These are phyloP conservation scores for Penicillium ucsense DNA, from an alignment of 495 filamentous ascomycete species.

Conservation along the genomic window DNA sequence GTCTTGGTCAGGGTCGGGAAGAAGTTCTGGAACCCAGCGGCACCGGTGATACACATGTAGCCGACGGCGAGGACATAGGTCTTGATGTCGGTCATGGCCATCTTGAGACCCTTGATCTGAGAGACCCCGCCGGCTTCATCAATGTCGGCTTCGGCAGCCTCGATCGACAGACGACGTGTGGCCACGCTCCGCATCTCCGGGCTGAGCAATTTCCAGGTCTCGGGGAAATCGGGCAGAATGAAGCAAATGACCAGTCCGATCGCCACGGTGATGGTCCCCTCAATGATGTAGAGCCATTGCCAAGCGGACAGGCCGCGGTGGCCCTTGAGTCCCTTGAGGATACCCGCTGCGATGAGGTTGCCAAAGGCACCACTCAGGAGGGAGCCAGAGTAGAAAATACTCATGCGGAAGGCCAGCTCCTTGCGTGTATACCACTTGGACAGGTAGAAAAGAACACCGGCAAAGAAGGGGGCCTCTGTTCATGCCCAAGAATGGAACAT, in stretches of 20 bases:
- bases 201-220: slow-evolving; percentile 36
- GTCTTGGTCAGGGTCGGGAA: slow-evolving; percentile 42
- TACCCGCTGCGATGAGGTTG: slow-evolving; percentile 50
- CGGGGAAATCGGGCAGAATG: slow-evolving; percentile 40
- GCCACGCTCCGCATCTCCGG: slow-evolving; percentile 42
- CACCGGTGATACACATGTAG: slow-evolving; percentile 43
- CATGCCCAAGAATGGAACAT: not conserved
- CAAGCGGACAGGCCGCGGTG: slow-evolving; percentile 34
- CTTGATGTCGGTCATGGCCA: slow-evolving; percentile 43
- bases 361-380: slow-evolving; percentile 56
- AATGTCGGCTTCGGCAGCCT: slow-evolving; percentile 39
- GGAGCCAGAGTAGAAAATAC: slow-evolving; percentile 58
- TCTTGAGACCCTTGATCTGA: slow-evolving; percentile 39
- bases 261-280: slow-evolving; percentile 32
- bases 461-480: slow-evolving; percentile 43
- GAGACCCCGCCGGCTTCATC: slow-evolving; percentile 39
- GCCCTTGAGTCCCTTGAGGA: slow-evolving; percentile 32
- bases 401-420: slow-evolving; percentile 49
- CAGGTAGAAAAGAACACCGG: slow-evolving; percentile 43
- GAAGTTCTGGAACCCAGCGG: slow-evolving; percentile 46
- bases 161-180: slow-evolving; percentile 37
- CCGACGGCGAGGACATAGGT: slow-evolving; percentile 39
- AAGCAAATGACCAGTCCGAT: slow-evolving; percentile 31
- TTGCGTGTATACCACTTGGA: slow-evolving; percentile 52
- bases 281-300: slow-evolving; percentile 46